These are phyloP conservation scores for Metschnikowia vanudenii DNA, from an alignment of 805 yeast species.

Conservation along the genomic window DNA sequence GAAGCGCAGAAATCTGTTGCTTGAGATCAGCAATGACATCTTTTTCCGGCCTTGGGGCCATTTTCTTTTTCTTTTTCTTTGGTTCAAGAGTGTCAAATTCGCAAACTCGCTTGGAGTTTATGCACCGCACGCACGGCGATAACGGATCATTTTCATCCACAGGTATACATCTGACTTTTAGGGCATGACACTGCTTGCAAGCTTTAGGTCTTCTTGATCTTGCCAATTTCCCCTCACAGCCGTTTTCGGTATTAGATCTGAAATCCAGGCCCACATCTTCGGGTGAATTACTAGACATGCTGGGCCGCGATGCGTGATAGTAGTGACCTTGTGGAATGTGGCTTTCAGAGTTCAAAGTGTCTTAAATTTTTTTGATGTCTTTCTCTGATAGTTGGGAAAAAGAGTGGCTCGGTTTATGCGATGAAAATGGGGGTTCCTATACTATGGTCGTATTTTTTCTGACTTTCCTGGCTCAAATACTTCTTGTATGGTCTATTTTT, in stretches of 20 bases:
- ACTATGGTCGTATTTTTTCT: no score
- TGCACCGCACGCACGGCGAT: constrained; percentile 73
- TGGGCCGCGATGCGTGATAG: not conserved
- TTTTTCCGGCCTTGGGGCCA: constrained; percentile 17
- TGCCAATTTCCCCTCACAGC: constrained; percentile 7
- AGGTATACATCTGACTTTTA: constrained; percentile 84
- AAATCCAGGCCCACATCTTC: constrained; percentile 13
- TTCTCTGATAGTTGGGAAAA: no score
- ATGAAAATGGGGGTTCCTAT: no score
- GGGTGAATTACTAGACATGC: constrained; percentile 9
- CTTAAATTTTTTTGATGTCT: no score
- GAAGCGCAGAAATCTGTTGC: constrained; percentile 21
- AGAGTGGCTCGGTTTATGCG: no score
- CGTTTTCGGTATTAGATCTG: constrained; percentile 2
- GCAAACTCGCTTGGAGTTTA: constrained; percentile 61
- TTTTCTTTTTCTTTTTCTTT: constrained; percentile 46
- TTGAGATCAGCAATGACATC: constrained; percentile 23
- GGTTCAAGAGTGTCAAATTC: constrained; percentile 63
- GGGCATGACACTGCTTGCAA: constrained; percentile 72
- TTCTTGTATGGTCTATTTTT: not conserved
- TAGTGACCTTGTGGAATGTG: not conserved
- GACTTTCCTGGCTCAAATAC: no score
- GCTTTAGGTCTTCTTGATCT: constrained; percentile 50
- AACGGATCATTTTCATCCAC: constrained; percentile 54
- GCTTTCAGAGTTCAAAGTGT: not conserved